Percentiles rank a stretch among this genome's conserved stretches.
Evolutionary conservation across 1,139 yeast genomes (phyloP).

Genomic region (Geotrichum restrictum): DNA sequence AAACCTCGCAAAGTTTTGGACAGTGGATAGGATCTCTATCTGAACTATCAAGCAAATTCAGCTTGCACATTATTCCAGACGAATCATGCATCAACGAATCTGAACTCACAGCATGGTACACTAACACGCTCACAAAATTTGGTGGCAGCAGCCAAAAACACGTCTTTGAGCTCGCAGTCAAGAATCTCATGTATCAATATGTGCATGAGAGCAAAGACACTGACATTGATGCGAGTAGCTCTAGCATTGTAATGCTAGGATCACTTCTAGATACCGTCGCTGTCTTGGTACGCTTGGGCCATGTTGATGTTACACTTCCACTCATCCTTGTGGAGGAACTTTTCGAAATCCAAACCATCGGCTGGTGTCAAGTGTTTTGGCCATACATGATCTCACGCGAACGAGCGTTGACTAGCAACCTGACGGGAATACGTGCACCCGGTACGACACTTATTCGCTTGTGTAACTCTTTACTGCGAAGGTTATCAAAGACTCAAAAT

Average conservation of each 20-base stretch:
- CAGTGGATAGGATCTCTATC: not conserved
- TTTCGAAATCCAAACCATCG: conserved; percentile 38
- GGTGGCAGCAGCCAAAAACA: not conserved
- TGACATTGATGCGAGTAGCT: not conserved
- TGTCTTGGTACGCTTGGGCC: not conserved
- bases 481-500: conserved; percentile 39
- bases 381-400: conserved; percentile 37
- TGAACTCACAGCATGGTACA: conserved; percentile 2
- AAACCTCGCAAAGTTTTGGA: conserved; percentile 3
- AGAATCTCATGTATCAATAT: conserved; percentile 11
- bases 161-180: conserved; percentile 17
- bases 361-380: conserved; percentile 40
- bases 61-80: not conserved
- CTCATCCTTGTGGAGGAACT: conserved; percentile 38
- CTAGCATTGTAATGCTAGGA: conserved; percentile 7
- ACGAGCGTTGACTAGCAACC: conserved; percentile 28
- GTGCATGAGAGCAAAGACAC: not conserved
- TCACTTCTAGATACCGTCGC: conserved; percentile 11
- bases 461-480: conserved; percentile 38
- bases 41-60: not conserved
- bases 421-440: conserved; percentile 37
- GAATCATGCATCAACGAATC: not conserved
- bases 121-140: not conserved
- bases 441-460: conserved; percentile 41
- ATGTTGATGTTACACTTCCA: conserved; percentile 29